These are phyloP conservation scores for Arachis monticola DNA, from an alignment of 331 rosid species.

Conservation along the genomic window DNA sequence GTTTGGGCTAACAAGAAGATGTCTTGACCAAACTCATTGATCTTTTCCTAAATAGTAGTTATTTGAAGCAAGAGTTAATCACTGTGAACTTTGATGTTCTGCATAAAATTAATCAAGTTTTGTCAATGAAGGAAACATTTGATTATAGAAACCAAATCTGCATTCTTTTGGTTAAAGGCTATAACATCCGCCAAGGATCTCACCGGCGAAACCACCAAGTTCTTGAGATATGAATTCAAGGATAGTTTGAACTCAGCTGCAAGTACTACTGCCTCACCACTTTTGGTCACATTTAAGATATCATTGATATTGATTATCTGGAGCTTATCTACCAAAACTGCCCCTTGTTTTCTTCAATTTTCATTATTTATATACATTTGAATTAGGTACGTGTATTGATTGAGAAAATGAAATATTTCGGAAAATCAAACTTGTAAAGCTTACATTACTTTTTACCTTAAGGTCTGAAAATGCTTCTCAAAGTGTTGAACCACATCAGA, in stretches of 20 bases:
- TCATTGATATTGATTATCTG: slow-evolving; percentile 31
- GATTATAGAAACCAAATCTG: too few species aligned
- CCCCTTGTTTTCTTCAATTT: slow-evolving; percentile 31
- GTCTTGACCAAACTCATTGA: too few species aligned
- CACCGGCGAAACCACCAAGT: slow-evolving; percentile 45
- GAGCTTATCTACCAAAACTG: slow-evolving; percentile 33
- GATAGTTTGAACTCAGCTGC: slow-evolving; percentile 59
- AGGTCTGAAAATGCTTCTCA: slow-evolving; percentile 43
- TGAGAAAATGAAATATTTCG: neutral
- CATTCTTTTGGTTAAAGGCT: slow-evolving; percentile 53
- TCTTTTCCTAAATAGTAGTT: too few species aligned
- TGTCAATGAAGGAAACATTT: too few species aligned
- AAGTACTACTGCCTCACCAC: slow-evolving; percentile 43
- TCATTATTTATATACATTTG: neutral
- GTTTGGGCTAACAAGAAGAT: too few species aligned
- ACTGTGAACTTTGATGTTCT: too few species aligned
- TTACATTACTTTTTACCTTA: slow-evolving; percentile 40
- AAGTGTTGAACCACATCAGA: slow-evolving; percentile 4
- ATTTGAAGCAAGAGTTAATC: too few species aligned
- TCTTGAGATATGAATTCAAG: slow-evolving; percentile 48
- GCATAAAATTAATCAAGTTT: too few species aligned
- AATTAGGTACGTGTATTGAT: neutral
- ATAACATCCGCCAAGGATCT: slow-evolving; percentile 47
- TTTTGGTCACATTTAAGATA: slow-evolving; percentile 18
- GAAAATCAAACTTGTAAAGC: neutral